phyloP scores from a whole-genome alignment of 2,329 filamentous ascomycete species.

The Acephala macrosclerotiorum region DNA sequence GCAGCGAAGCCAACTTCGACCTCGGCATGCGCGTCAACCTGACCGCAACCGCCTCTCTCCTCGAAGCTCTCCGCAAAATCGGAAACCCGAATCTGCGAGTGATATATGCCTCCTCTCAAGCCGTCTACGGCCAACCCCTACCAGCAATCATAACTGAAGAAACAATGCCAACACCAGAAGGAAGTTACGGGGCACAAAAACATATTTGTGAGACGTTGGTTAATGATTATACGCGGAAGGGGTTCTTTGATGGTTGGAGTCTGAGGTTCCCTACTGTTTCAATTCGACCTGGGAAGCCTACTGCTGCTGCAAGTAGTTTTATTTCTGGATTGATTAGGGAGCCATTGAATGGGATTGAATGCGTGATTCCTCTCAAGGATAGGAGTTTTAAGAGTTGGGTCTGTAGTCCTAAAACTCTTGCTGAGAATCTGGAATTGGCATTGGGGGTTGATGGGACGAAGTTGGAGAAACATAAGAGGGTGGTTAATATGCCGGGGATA shows the following conservation, averaged over 20 bases:
- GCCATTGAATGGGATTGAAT: conserved; percentile 60
- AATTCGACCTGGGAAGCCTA: conserved; percentile 65
- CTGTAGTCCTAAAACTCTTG: conserved; percentile 60
- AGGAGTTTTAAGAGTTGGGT: conserved; percentile 60
- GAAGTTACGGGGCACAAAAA: conserved; percentile 67
- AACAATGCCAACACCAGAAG: conserved; percentile 59
- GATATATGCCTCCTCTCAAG: conserved; percentile 65
- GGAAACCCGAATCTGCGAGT: conserved; percentile 55
- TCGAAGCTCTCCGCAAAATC: conserved; percentile 56
- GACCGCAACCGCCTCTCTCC: conserved; percentile 60
- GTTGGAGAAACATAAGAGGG: conserved; percentile 55
- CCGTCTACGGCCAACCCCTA: conserved; percentile 63
- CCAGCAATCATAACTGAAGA: conserved; percentile 55
- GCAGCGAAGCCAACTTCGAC: conserved; percentile 65
- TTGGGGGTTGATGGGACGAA: conserved; percentile 48
- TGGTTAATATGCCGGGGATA: conserved; percentile 65
- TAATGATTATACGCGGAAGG: conserved; percentile 63
- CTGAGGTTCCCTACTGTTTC: conserved; percentile 67
- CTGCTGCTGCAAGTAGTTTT: conserved; percentile 67
- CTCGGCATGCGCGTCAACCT: conserved; percentile 63
- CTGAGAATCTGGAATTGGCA: conserved; percentile 60
- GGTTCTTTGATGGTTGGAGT: conserved; percentile 62
- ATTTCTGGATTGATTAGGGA: conserved; percentile 69
- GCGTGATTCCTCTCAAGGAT: conserved; percentile 59
- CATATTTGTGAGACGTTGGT: conserved; percentile 65